Base-by-base conservation (phyloP, 2,329 filamentous ascomycete species). In the Pyrenophora teres region DNA sequence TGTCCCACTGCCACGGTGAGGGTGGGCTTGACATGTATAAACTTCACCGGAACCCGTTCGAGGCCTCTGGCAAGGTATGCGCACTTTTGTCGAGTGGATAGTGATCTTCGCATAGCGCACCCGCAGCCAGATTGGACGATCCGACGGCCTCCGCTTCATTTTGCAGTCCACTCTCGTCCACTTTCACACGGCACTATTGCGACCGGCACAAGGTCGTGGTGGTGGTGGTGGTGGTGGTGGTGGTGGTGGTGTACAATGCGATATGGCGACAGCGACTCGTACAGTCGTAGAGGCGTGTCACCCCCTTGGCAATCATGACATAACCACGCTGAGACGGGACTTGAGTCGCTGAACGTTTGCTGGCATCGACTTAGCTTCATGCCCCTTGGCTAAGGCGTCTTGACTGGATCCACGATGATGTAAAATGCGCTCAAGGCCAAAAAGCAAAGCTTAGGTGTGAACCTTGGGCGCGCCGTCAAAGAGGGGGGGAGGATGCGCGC, bases 331-430 rank as follows among this genome's bases (percentile, higher is more conserved):
- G 56, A 62, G 59, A 61, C 60, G 57, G 51, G 47, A 43, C 50
- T 59, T 57, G 59, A 53, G 53, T 59, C 51, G 56, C 49, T 51
- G 44, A 57, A 58, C 59, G 57, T 61, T 63, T 60, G 60, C 57
- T 60, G 59, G 59, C 53, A 57, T 46, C 47, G 41, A 49, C 39
- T 52, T 61, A 57, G 60, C 54, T 52, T 54, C 54, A 51, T 52
- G 57, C 55, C 52, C 52, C 46, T 56, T 45, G 42, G 49, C 38
- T 45, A 39, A 38, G 6, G 12, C 21, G 25, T 21, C 40, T 23
- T 31, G 37, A 31, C 33, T 37, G 41, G 43, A 39, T 27, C 57
- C 60, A 57, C 54, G 45, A 60, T 63, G 56, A 63, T 62, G 60
- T 61, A 53, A 46, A 42, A 31, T 50, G 40, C 46, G 37, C 41